Percentiles rank a stretch among this genome's conserved stretches.
These are phyloP conservation scores for Picea engelmannii DNA, from an alignment of 83 land plant genomes.

Conservation along the genomic window DNA sequence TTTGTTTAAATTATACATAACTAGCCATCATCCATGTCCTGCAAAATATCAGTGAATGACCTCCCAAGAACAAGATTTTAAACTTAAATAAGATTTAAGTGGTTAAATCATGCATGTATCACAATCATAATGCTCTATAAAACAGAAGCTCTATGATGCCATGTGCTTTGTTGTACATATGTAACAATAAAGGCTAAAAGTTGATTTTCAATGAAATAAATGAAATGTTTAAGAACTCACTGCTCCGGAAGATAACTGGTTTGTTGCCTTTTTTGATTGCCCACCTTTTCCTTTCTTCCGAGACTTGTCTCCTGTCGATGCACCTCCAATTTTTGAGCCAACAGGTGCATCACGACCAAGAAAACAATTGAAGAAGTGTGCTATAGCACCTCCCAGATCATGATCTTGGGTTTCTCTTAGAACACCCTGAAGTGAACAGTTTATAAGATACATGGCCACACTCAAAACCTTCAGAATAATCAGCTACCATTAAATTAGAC, in stretches of 20 bases:
- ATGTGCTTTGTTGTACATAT: too few species aligned
- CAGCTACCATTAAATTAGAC: not conserved
- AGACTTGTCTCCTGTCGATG: constrained; percentile 7
- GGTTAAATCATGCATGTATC: too few species aligned
- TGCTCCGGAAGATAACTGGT: not conserved
- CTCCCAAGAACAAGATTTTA: not conserved
- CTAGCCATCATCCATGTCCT: not conserved
- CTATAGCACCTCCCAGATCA: constrained; percentile 86
- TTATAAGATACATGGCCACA: not conserved
- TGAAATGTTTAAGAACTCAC: constrained; percentile 3
- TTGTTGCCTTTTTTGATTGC: constrained; percentile 13
- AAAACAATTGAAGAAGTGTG: constrained; percentile 92
- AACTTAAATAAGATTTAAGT: too few species aligned
- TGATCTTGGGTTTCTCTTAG: constrained; percentile 91
- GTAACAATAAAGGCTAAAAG: too few species aligned
- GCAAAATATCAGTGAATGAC: not conserved
- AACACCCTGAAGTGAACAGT: constrained; percentile 61
- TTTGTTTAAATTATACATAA: not conserved
- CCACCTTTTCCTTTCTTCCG: constrained; percentile 10
- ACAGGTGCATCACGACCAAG: constrained; percentile 51
- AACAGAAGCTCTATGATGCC: too few species aligned
- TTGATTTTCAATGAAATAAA: not conserved
- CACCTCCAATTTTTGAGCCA: constrained; percentile 19
- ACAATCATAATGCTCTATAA: too few species aligned
- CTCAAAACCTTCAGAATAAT: not conserved